Percentiles rank a stretch among this genome's conserved stretches.
Conservation (phyloP, 208 protist genomes). For the Crithidia brevicula region DNA sequence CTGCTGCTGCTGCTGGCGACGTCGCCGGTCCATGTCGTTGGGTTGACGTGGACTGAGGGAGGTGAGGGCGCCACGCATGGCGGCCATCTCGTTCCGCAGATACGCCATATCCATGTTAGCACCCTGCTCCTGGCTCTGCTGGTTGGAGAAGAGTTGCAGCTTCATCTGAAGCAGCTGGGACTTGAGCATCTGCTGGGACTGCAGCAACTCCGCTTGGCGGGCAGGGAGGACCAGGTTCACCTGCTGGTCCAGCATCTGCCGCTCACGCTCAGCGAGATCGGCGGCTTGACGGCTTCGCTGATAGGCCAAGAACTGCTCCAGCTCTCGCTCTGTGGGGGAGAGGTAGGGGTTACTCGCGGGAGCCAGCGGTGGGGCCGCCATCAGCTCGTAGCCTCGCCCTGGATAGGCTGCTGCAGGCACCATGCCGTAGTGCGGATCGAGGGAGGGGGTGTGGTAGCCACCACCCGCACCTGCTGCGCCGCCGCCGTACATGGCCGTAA, state of each 20-base stretch:
- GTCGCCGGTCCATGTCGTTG: background rate
- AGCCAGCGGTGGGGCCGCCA: constrained; percentile 7
- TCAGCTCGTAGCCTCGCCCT: constrained; percentile 4
- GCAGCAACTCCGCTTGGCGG: constrained; percentile 48
- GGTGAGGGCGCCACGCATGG: constrained; percentile 29
- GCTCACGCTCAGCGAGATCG: constrained; percentile 31
- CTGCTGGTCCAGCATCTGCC: constrained; percentile 49
- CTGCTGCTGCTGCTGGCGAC: background rate
- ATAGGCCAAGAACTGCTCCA: constrained; percentile 38
- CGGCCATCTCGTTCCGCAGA: constrained; percentile 45
- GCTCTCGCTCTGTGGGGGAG: constrained; percentile 24
- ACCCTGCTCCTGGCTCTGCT: constrained; percentile 27
- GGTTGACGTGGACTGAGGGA: constrained; percentile 19
- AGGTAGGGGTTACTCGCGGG: background rate
- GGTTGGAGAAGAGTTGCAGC: constrained; percentile 39
- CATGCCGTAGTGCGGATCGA: background rate
- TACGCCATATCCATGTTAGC: constrained; percentile 43
- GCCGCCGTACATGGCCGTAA: background rate
- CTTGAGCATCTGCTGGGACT: constrained; percentile 45
- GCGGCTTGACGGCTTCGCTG: constrained; percentile 41
- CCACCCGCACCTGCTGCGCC: background rate
- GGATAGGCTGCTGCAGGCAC: background rate
- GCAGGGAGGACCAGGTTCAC: constrained; percentile 43
- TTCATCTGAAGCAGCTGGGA: constrained; percentile 50
- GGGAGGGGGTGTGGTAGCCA: constrained; percentile 6